A percentile compares a stretch with the other conserved stretches of the same genome.
Conservation (phyloP, 2,329 filamentous ascomycete genomes). For the Ciborinia camelliae region DNA sequence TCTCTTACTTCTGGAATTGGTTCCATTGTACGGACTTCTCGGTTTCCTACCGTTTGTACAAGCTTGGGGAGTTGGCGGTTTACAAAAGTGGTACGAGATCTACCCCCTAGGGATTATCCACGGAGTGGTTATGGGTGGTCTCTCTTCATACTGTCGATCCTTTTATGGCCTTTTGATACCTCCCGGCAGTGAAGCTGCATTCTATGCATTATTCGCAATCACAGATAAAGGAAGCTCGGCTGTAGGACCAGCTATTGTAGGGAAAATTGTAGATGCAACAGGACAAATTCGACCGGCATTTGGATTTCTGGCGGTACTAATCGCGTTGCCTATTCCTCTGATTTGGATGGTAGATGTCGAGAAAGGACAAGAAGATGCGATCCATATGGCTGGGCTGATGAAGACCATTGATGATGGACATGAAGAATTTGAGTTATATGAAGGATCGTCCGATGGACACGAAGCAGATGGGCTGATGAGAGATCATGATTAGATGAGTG, state of each 20-base stretch:
- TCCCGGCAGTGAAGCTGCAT: slow-evolving; percentile 89
- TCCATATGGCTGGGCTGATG: slow-evolving; percentile 58
- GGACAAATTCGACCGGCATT: slow-evolving; percentile 84
- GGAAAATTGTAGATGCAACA: slow-evolving; percentile 80
- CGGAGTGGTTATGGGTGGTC: slow-evolving; percentile 87
- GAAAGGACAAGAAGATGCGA: slow-evolving; percentile 66
- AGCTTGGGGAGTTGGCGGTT: slow-evolving; percentile 69
- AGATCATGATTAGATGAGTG: slow-evolving; percentile 13
- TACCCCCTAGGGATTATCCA: slow-evolving; percentile 88
- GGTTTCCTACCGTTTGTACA: slow-evolving; percentile 82
- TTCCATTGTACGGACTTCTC: slow-evolving; percentile 85
- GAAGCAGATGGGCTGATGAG: slow-evolving; percentile 18
- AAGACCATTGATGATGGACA: slow-evolving; percentile 41
- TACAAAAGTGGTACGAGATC: slow-evolving; percentile 98
- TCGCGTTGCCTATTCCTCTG: slow-evolving; percentile 78
- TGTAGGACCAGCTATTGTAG: slow-evolving; percentile 92
- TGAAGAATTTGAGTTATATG: slow-evolving; percentile 14
- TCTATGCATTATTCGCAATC: slow-evolving; percentile 66
- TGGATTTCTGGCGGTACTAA: slow-evolving; percentile 83
- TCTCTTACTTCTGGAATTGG: slow-evolving; percentile 84
- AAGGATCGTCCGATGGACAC: slow-evolving; percentile 13
- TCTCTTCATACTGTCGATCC: slow-evolving; percentile 87
- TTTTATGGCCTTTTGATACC: slow-evolving; percentile 93
- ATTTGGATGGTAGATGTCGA: slow-evolving; percentile 85
- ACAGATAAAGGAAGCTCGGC: slow-evolving; percentile 95